Base-by-base conservation (phyloP, 352 stramenopile species). In the Plasmopara viticola region DNA sequence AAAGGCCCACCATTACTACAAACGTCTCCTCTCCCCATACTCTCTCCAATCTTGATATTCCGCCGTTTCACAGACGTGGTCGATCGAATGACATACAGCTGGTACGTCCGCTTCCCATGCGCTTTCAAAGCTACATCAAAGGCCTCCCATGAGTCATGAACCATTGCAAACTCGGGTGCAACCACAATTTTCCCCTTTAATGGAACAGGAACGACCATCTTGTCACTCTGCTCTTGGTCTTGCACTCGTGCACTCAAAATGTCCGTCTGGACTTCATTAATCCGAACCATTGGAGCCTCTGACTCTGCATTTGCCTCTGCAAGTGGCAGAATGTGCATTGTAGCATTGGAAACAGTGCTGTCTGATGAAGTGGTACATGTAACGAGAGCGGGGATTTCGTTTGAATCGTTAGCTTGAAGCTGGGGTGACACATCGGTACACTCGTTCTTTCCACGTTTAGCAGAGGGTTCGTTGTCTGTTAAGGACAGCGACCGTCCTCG, bases 41-140 rank as follows among this genome's bases (percentile, higher is more conserved):
- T 71, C 44, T 86, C 75, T 1, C 59, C 50, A 48, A 90, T 90
- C 35, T 83, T 83, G 10, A 80, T 55, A 50, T 88, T 90, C 13
- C 79, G 77, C 7, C 75, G 70, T 53, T 71, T 74, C 5, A 88
- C 79, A 0, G 79, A 90, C 48, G 79, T 90, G 20, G 79, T 90
- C 15, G 79, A 86, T 49, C 79, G 79, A 30, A 88, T 78, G 40
- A 87, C 79, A 53, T 90, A 90, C 14, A 87, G 53, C 45, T 90
- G 79, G 63, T 69, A 88, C 43, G 77, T 86, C 20, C 49, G 46
- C 42, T 81, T 66, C n/a, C 71, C 52, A 50, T 90, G 88, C 4
- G 43, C 46, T 51, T 82, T 86, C 5, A 90, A 60, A 0, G 66
- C 64, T 49, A 72, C 56, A 31, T 90, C 79, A 50, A 90, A 90